Conservation (phyloP, 2,329 filamentous ascomycete genomes). For the Furcasterigmium sp. region DNA sequence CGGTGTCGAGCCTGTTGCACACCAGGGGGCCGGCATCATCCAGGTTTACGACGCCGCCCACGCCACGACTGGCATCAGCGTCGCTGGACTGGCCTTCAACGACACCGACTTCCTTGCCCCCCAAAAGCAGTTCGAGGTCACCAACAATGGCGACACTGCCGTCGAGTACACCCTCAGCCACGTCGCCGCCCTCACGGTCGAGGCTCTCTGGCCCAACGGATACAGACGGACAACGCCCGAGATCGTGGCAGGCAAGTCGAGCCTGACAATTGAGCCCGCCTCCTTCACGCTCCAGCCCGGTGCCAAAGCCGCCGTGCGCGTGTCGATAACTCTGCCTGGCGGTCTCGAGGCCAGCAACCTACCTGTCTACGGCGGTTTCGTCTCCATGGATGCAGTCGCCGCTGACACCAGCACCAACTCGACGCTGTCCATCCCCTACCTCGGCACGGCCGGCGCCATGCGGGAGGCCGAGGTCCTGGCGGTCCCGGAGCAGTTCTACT, state of each 20-base stretch:
- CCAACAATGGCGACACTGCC: slow-evolving; percentile 28
- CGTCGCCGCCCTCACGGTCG: slow-evolving; percentile 28
- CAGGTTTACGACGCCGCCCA: slow-evolving; percentile 34
- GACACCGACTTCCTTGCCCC: slow-evolving; percentile 33
- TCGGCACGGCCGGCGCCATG: slow-evolving; percentile 26
- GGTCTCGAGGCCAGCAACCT: slow-evolving; percentile 22
- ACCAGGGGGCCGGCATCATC: slow-evolving; percentile 37
- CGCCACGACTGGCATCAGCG: slow-evolving; percentile 28
- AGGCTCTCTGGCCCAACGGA: slow-evolving; percentile 20
- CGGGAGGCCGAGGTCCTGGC: slow-evolving; percentile 10
- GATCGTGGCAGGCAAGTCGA: slow-evolving; percentile 6
- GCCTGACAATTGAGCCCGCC: slow-evolving; percentile 7
- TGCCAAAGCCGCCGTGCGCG: slow-evolving; percentile 17
- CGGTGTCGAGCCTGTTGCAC: slow-evolving; percentile 9
- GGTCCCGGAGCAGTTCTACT: no score
- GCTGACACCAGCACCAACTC: slow-evolving; percentile 23
- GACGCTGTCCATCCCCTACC: slow-evolving; percentile 33
- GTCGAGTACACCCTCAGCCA: slow-evolving; percentile 32
- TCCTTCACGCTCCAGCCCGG: slow-evolving; percentile 18
- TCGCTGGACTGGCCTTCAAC: slow-evolving; percentile 35
- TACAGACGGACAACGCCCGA: slow-evolving; percentile 8
- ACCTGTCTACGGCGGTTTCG: slow-evolving; percentile 38
- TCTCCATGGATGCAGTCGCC: slow-evolving; percentile 33
- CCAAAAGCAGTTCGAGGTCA: slow-evolving; percentile 29
- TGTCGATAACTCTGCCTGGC: slow-evolving; percentile 13